A percentile compares a stretch with the other conserved stretches of the same genome.
phyloP scores from a whole-genome alignment of 2,329 filamentous ascomycete genomes.

The Tolypocladium amazonense region DNA sequence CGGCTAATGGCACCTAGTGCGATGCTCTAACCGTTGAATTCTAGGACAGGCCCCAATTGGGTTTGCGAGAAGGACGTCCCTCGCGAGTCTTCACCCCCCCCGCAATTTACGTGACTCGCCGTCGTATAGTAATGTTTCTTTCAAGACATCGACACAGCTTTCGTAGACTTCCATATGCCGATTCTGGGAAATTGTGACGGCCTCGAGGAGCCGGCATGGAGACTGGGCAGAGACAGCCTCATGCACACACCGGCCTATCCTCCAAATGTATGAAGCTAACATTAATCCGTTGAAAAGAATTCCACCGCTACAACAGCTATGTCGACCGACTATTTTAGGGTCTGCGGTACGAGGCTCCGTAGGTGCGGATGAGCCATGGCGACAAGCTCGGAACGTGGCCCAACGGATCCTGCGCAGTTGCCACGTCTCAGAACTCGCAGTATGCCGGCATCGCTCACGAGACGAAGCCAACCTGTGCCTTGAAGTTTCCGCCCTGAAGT shows the following conservation, averaged over 20 bases:
- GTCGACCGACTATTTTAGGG: slow-evolving; percentile 72
- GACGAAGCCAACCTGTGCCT: slow-evolving; percentile 51
- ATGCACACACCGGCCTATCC: not conserved
- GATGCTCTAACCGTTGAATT: not conserved
- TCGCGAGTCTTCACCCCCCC: slow-evolving; percentile 17
- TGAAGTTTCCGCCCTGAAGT: slow-evolving; percentile 92
- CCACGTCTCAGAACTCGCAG: slow-evolving; percentile 63
- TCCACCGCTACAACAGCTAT: slow-evolving; percentile 31
- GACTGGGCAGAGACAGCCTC: slow-evolving; percentile 17
- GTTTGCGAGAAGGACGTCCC: slow-evolving; percentile 72
- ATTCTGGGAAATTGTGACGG: slow-evolving; percentile 17
- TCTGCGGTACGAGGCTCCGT: slow-evolving; percentile 38
- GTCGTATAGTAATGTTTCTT: slow-evolving; percentile 3
- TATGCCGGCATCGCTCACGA: slow-evolving; percentile 72
- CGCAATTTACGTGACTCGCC: not conserved
- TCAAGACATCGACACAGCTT: slow-evolving; percentile 60
- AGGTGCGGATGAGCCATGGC: slow-evolving; percentile 76
- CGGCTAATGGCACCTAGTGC: slow-evolving; percentile 12
- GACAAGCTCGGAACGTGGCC: slow-evolving; percentile 76
- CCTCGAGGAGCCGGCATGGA: slow-evolving; percentile 53
- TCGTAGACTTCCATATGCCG: slow-evolving; percentile 14
- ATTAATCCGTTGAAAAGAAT: not conserved
- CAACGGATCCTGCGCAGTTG: slow-evolving; percentile 61
- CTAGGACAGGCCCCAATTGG: slow-evolving; percentile 38
- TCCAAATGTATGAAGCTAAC: not conserved